Evolutionary conservation across 768 basidiomycete genomes (phyloP).

Genomic region (Crepidotus variabilis): DNA sequence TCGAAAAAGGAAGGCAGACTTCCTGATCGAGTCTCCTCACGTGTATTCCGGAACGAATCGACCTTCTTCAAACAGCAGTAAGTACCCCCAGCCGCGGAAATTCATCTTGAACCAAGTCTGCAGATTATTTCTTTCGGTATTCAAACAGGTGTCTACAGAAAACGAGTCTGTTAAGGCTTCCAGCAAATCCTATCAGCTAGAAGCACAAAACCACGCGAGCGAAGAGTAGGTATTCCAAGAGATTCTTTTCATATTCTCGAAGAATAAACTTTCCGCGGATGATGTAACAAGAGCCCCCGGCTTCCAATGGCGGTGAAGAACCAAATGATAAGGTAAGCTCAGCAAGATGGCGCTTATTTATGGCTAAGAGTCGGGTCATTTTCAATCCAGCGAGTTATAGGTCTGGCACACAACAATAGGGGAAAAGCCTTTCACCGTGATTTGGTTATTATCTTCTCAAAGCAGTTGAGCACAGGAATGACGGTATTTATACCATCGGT

Average conservation of each 20-base stretch:
- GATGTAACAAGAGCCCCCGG: background rate
- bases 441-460: too few relatives aligned
- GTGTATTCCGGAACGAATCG: conserved; percentile 12
- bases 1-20: conserved; percentile 28
- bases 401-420: too few relatives aligned
- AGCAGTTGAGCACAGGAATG: too few relatives aligned
- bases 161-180: background rate
- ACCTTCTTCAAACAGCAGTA: background rate
- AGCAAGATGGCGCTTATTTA: too few relatives aligned
- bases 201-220: background rate
- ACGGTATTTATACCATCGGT: too few relatives aligned
- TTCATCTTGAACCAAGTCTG: background rate
- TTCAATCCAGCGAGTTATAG: too few relatives aligned
- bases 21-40: conserved; percentile 20
- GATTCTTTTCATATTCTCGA: background rate
- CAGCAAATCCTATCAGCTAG: background rate
- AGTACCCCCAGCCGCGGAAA: conserved; percentile 19
- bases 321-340: too few relatives aligned
- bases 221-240: background rate
- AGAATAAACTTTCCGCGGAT: background rate
- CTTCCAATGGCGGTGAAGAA: background rate
- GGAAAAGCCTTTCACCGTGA: too few relatives aligned
- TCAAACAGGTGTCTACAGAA: background rate
- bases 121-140: background rate
- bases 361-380: too few relatives aligned